Evolutionary conservation across 306 rosid genomes (phyloP), one percentile per base, ranked within the genome.

Genomic region (Carpinus viminea): DNA sequence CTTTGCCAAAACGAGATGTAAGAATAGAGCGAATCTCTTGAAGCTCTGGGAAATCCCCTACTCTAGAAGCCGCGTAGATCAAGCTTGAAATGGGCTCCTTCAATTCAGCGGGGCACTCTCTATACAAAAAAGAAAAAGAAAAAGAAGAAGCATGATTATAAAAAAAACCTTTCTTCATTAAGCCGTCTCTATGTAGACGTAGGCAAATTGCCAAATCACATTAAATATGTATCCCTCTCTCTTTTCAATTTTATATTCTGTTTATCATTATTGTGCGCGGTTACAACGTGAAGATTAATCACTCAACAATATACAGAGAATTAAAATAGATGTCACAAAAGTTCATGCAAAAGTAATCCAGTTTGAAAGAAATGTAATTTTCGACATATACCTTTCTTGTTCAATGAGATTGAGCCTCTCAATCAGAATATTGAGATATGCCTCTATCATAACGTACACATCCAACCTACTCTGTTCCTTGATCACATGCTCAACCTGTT

Each of bases 41-140:
- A 74, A 92, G 94, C 89, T 95, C 98, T 0, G 98, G 98, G 71
- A 95, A 95, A 75, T 95, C 98, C 78, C 98, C 98, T 34, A 98
- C 93, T 73, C 98, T 92, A 1, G 97, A 91, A 59, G 98, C 88
- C 13, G 96, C 93, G 61, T 78, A 92, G 55, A 95, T 75, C 82
- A 92, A 56, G 16, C 98, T 88, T 3, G 98, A 87, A 34, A 81
- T 82, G 45, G 97, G 93, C 80, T 95, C 98, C 76, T 72, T 84
- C 45, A 95, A 77, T 74, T 95, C 98, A 55, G 82, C 91, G 0
- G 97, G 98, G 69, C 98, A 92, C 62, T 85, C 96, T 74, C 98
- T 95, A 8, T 65, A 48, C 7, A 77, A 77, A 38, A 41, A 66
- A 45, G 56, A 73, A 45, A 50, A 73, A 11, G 50, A 77, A 38